Base-by-base conservation (phyloP, 2,329 filamentous ascomycete genomes). In the Neoarthrinium moseri region DNA sequence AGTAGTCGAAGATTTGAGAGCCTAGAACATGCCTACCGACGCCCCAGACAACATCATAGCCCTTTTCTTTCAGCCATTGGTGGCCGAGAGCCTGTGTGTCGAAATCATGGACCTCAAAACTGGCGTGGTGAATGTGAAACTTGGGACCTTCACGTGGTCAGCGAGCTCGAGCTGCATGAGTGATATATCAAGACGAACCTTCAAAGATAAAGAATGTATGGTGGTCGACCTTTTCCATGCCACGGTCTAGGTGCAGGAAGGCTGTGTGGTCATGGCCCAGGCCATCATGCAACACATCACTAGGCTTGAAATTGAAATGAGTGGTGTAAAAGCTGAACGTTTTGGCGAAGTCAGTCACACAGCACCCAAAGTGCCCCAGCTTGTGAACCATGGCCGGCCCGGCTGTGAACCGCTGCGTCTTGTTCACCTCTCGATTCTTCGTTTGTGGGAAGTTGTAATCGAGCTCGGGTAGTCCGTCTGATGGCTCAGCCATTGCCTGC, bases 11-110 rank as follows among this genome's bases (percentile, higher is more conserved):
- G 30, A 83, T 71, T 60, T 81, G 78, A 44, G 68, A 73, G 1
- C 79, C 79, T 33, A 81, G 60, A 15, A 80, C 71, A 65, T 83
- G 78, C 43, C 80, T 60, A 0, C 80, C 80, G 2, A 83, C 72
- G 0, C 80, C 80, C 79, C 80, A 83, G 12, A 77, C 74, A 30
- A 63, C 69, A 51, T 69, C 69, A 49, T 78, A 80, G 5, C 71
- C 71, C 52, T 75, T 74, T 44, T 70, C 62, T 2, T 61, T 66
- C 48, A 83, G 57, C 71, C 74, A 81, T 47, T 77, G 68, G 57
- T 83, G 80, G 0, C 80, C 80, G 8, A 83, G 62, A 29, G 72
- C 64, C 63, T 83, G 79, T 4, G 73, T 74, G 52, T 83, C 79
- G 50, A 78, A 80, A 54, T 83, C 76, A 32, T 78, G 72, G 0